These are phyloP conservation scores for Globisporangium polare DNA, from an alignment of 352 stramenopile genomes.

Conservation along the genomic window DNA sequence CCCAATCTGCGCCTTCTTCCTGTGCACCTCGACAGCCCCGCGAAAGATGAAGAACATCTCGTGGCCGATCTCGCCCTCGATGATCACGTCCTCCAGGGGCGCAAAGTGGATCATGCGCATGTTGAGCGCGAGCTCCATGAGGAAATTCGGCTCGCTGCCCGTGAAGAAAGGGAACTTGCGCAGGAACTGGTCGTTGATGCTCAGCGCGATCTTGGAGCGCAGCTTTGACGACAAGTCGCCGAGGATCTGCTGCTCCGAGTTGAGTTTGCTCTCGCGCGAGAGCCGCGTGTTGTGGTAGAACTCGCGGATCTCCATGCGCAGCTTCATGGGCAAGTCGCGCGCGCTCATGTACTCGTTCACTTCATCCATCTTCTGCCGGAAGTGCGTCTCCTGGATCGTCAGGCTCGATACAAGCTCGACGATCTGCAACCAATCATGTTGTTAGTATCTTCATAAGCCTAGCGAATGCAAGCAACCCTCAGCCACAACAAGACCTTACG, in stretches of 20 bases:
- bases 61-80: slow-evolving; percentile 77
- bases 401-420: slow-evolving; percentile 54
- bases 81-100: slow-evolving; percentile 71
- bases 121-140: slow-evolving; percentile 77
- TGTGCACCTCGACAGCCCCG: slow-evolving; percentile 66
- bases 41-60: slow-evolving; percentile 88
- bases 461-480: no score
- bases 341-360: slow-evolving; percentile 83
- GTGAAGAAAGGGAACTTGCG: slow-evolving; percentile 84
- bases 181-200: slow-evolving; percentile 78
- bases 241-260: slow-evolving; percentile 68
- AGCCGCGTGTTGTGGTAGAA: slow-evolving; percentile 80
- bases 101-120: slow-evolving; percentile 85
- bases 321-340: slow-evolving; percentile 60
- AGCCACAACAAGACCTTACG: no score
- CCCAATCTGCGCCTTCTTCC: slow-evolving; percentile 52
- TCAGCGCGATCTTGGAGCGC: slow-evolving; percentile 74
- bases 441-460: no score
- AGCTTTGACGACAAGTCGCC: slow-evolving; percentile 64
- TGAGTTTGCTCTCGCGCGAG: slow-evolving; percentile 65
- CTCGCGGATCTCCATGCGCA: slow-evolving; percentile 77
- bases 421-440: slow-evolving; percentile 10
- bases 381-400: slow-evolving; percentile 41
- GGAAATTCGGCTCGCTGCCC: slow-evolving; percentile 72
- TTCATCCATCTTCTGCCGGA: slow-evolving; percentile 74